phyloP scores from a whole-genome alignment of 192 early-diverging fungal genomes.

The Pecoramyces ruminantium region DNA sequence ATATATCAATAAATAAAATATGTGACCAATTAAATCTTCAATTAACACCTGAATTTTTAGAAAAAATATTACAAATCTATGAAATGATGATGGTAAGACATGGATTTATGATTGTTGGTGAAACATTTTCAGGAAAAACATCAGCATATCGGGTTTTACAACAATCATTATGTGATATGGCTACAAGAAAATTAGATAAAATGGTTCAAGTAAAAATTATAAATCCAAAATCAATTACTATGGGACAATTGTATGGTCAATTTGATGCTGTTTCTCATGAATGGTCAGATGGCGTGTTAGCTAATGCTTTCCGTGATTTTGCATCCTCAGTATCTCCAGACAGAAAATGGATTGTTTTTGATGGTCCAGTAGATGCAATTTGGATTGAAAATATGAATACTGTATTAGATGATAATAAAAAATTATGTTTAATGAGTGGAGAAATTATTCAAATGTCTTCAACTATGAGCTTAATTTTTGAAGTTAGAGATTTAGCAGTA shows the following conservation, averaged over 20 bases:
- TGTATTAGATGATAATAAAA: constrained; percentile 41
- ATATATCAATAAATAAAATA: constrained; percentile 16
- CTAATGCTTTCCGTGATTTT: constrained; percentile 33
- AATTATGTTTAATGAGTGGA: constrained; percentile 37
- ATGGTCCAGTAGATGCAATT: constrained; percentile 44
- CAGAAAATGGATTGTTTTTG: constrained; percentile 43
- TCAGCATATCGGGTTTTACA: constrained; percentile 31
- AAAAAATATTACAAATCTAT: constrained; percentile 40
- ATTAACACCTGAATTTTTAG: constrained; percentile 29
- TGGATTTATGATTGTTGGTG: constrained; percentile 39
- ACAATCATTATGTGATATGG: constrained; percentile 26
- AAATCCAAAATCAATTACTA: constrained; percentile 45
- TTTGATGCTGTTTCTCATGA: constrained; percentile 43
- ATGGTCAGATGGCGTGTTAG: constrained; percentile 43
- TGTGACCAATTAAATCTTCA: constrained; percentile 29
- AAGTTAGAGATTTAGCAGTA: constrained; percentile 37
- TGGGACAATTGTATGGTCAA: constrained; percentile 45
- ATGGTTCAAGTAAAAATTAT: constrained; percentile 25
- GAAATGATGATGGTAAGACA: constrained; percentile 49
- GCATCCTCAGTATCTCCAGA: constrained; percentile 31
- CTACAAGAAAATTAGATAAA: constrained; percentile 13
- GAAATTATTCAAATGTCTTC: constrained; percentile 44
- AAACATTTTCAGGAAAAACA: constrained; percentile 34
- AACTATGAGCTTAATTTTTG: constrained; percentile 43
- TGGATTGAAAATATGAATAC: constrained; percentile 54